phyloP scores from a whole-genome alignment of 2,329 filamentous ascomycete species.

The Aspergillus awamori region DNA sequence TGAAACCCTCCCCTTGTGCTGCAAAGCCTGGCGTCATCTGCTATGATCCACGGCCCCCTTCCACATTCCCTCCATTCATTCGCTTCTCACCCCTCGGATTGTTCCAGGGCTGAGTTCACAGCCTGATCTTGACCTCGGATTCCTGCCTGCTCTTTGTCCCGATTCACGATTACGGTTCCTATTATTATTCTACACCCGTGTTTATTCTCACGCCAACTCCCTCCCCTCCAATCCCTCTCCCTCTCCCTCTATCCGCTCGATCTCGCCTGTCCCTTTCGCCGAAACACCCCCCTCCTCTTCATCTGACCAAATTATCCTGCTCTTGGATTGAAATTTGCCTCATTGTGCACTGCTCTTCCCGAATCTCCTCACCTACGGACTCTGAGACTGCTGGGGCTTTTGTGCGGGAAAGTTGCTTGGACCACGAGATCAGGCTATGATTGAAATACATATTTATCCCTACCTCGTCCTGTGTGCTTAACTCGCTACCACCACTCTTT shows the following conservation, averaged over 20 bases:
- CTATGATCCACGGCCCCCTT: constrained; percentile 19
- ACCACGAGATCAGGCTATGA: constrained; percentile 13
- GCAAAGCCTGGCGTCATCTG: constrained; percentile 20
- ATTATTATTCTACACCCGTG: neutral
- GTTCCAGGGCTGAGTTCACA: neutral
- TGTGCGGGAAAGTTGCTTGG: neutral
- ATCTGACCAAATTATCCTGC: constrained; percentile 3
- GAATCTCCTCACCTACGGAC: neutral
- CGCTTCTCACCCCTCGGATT: constrained; percentile 9
- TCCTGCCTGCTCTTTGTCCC: constrained; percentile 10
- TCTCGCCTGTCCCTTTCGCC: constrained; percentile 10
- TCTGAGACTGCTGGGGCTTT: neutral
- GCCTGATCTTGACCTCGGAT: constrained; percentile 1
- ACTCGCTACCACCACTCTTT: constrained; percentile 12
- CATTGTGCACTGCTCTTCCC: constrained; percentile 4
- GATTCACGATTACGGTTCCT: neutral
- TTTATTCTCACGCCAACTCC: neutral
- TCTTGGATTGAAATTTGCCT: constrained; percentile 3
- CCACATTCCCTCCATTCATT: constrained; percentile 19
- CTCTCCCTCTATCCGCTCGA: neutral
- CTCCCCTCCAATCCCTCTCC: neutral
- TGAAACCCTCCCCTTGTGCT: constrained; percentile 2
- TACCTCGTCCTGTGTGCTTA: constrained; percentile 13
- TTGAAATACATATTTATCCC: constrained; percentile 14
- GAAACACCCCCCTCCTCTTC: neutral